These are phyloP conservation scores for Rhododendron molle DNA, from an alignment of 148 eudicot genomes.

Conservation along the genomic window DNA sequence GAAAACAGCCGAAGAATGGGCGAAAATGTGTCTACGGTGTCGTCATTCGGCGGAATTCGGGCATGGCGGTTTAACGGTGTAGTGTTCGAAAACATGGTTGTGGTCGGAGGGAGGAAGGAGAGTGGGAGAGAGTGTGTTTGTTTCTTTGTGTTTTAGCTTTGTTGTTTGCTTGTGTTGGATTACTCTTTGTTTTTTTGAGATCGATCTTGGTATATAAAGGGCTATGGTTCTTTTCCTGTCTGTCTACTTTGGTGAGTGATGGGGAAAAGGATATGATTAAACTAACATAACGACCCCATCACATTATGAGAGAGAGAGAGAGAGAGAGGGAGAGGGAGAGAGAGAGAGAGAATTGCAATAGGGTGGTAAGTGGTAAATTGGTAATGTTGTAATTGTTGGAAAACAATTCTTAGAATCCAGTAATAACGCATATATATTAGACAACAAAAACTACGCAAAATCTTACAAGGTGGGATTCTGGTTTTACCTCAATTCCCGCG, in stretches of 20 bases:
- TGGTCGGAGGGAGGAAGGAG: neutral
- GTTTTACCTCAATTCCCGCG: no score
- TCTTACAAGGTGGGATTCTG: no score
- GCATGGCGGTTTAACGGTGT: conserved; percentile 6
- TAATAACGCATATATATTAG: no score
- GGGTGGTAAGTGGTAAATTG: neutral
- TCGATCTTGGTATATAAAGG: neutral
- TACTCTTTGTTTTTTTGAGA: neutral
- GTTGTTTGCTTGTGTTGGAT: neutral
- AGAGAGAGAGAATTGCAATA: neutral
- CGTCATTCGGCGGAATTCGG: conserved; percentile 1
- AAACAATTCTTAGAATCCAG: no score
- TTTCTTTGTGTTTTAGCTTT: neutral
- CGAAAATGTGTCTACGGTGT: neutral
- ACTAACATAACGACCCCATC: conserved; percentile 7
- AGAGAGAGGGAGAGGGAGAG: neutral
- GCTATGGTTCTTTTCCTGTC: neutral
- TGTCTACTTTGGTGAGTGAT: neutral
- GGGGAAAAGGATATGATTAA: conserved; percentile 2
- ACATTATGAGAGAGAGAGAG: neutral
- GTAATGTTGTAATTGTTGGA: neutral
- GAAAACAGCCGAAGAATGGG: conserved; percentile 19
- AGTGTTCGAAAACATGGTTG: conserved; percentile 12
- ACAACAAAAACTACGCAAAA: no score
- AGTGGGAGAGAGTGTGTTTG: neutral